A percentile compares a stretch with the other conserved stretches of the same genome.
Conservation (phyloP, 495 filamentous ascomycete genomes). For the Hypoxylon lienhwacheense region DNA sequence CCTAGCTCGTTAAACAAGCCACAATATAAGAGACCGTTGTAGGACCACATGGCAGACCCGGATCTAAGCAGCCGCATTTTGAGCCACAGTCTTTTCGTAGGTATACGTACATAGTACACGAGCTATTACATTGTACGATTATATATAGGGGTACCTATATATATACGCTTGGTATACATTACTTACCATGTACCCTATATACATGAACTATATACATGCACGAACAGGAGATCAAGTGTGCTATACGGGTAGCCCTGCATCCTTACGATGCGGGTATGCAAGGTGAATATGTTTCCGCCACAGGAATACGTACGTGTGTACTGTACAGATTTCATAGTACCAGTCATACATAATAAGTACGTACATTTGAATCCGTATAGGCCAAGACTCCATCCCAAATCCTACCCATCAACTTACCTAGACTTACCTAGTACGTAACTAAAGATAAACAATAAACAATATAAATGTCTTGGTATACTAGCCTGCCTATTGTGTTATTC, state of each 20-base stretch:
- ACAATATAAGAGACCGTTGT: slow-evolving; percentile 37
- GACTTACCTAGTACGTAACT: background rate
- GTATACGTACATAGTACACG: slow-evolving; percentile 1
- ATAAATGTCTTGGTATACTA: slow-evolving; percentile 22
- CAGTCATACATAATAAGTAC: slow-evolving; percentile 7
- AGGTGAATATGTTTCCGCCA: too few species aligned
- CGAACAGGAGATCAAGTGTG: slow-evolving; percentile 18
- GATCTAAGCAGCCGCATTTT: slow-evolving; percentile 29
- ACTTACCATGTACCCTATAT: too few species aligned
- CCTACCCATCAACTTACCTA: slow-evolving; percentile 8
- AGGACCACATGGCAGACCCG: slow-evolving; percentile 34
- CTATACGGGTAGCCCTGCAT: slow-evolving; percentile 24
- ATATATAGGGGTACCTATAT: too few species aligned
- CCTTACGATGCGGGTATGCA: slow-evolving; percentile 13
- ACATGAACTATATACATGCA: too few species aligned
- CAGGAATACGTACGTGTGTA: too few species aligned
- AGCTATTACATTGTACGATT: slow-evolving; percentile 18
- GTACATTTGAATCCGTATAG: background rate
- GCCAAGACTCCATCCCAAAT: slow-evolving; percentile 12
- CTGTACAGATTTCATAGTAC: too few species aligned
- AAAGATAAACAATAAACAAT: slow-evolving; percentile 11
- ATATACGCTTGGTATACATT: too few species aligned
- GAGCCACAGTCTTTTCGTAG: slow-evolving; percentile 27
- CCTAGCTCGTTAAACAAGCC: slow-evolving; percentile 26
- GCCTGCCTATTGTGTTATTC: slow-evolving; percentile 34